These are phyloP conservation scores for Leptodermis oblonga DNA, from an alignment of 257 asterid genomes.

Conservation along the genomic window DNA sequence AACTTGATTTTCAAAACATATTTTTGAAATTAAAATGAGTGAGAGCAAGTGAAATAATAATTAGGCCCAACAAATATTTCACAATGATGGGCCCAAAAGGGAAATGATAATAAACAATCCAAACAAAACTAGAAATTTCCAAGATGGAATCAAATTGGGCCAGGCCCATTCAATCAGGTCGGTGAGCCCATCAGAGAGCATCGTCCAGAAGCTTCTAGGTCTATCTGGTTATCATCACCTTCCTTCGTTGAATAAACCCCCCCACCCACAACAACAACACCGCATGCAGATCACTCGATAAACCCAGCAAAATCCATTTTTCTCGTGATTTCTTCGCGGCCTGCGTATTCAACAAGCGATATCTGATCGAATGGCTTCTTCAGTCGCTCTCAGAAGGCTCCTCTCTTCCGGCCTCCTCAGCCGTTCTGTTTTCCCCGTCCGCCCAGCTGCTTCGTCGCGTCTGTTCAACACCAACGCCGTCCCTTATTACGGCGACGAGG, in stretches of 20 bases:
- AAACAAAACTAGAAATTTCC: too few relatives aligned
- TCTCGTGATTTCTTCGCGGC: background rate
- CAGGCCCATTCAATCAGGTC: background rate
- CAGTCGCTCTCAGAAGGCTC: slow-evolving; percentile 14
- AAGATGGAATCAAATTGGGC: background rate
- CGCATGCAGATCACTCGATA: slow-evolving; percentile 2
- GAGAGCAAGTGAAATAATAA: too few relatives aligned
- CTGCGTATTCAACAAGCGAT: background rate
- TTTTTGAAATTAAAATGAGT: too few relatives aligned
- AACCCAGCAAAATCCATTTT: background rate
- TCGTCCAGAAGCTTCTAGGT: slow-evolving; percentile 9
- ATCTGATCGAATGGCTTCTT: slow-evolving; percentile 11
- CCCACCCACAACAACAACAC: background rate
- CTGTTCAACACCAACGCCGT: background rate
- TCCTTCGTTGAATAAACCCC: background rate
- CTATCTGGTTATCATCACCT: background rate
- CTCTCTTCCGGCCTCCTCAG: background rate
- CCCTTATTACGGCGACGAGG: background rate
- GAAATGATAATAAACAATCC: too few relatives aligned
- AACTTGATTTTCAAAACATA: too few relatives aligned
- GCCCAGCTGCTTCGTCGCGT: slow-evolving; percentile 8
- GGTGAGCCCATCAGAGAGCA: background rate
- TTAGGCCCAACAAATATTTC: background rate
- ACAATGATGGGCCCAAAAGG: background rate
- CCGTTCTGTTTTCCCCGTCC: background rate